Evolutionary conservation across 2,329 filamentous ascomycete genomes (phyloP), one percentile per base, ranked within the genome.

Genomic region (Pseudocercospora macadamiae): DNA sequence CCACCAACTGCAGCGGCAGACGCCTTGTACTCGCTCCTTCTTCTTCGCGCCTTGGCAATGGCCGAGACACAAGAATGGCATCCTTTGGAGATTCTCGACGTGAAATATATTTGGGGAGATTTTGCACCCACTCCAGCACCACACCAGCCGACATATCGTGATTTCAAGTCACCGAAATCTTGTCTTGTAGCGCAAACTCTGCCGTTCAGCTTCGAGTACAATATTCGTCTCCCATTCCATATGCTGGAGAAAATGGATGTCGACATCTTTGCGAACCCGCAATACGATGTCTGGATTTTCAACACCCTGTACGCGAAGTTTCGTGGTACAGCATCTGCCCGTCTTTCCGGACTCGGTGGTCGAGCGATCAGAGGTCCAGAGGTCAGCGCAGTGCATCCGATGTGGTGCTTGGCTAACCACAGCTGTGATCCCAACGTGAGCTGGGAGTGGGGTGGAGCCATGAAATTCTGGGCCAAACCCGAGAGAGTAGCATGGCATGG

Each of bases 381-480:
- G 69, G 89, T 96, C 3, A 91, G 91, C 25, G 93, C 93, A 25
- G 93, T 97, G 25, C 93, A 97, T 76, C 92, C 93, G 1, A 86
- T 96, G 67, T 99, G 95, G 92, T 97, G 93, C 75, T 81, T 97
- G 26, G 93, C 93, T 25, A 99, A 99, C 70, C 95, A 99, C 73
- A 91, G 92, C 73, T 99, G 95, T 76, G 87, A 96, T 71, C 95
- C 95, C 7, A 97, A 96, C 73, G 92, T 97, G 36, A 85, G 85
- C 3, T 99, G 95, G 95, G 90, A 96, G 70, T 97, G 93, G 91
- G 87, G 89, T 25, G 90, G 89, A 1, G 83, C 83, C 53, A 93
- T 95, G 83, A 83, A 85, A 32, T 84, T 95, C 60, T 85, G 80
- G 79, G 84, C 85, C 2, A 79, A 86, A 48, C 79, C 86, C 62